Evolutionary conservation across 2,329 filamentous ascomycete species (phyloP).

Genomic region (Teratosphaeria zuluensis): DNA sequence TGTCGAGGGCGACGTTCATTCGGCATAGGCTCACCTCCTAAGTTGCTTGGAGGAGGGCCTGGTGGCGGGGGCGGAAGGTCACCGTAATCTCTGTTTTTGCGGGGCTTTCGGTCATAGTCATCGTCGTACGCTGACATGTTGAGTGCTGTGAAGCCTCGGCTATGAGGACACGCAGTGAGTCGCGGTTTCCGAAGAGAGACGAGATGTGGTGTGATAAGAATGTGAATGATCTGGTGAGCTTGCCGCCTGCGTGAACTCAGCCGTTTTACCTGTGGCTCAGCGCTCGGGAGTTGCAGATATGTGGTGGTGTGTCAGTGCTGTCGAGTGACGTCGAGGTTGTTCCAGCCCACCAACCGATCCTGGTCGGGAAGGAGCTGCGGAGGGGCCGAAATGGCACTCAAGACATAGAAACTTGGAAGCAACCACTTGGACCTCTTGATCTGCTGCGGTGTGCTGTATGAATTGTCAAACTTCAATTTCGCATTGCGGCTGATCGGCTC

Average conservation of each 20-base stretch:
- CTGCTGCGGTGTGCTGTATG: not conserved
- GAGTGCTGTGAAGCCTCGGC: not conserved
- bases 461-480: not conserved
- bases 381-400: not conserved
- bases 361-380: not conserved
- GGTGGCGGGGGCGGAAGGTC: not conserved
- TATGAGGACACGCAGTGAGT: not conserved
- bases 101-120: not conserved
- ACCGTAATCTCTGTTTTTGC: not conserved
- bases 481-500: not conserved
- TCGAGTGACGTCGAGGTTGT: not conserved
- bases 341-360: not conserved
- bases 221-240: not conserved
- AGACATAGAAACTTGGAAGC: not conserved
- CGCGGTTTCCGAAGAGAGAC: not conserved
- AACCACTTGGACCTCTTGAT: not conserved
- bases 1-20: not conserved
- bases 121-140: not conserved
- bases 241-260: not conserved
- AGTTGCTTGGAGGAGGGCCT: not conserved
- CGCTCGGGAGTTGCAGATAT: not conserved
- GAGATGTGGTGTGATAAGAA: not conserved
- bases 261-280: not conserved
- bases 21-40: not conserved
- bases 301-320: not conserved